These are phyloP conservation scores for Alloteropsis angusta DNA, from an alignment of 202 grass and related monocot genomes.

Conservation along the genomic window DNA sequence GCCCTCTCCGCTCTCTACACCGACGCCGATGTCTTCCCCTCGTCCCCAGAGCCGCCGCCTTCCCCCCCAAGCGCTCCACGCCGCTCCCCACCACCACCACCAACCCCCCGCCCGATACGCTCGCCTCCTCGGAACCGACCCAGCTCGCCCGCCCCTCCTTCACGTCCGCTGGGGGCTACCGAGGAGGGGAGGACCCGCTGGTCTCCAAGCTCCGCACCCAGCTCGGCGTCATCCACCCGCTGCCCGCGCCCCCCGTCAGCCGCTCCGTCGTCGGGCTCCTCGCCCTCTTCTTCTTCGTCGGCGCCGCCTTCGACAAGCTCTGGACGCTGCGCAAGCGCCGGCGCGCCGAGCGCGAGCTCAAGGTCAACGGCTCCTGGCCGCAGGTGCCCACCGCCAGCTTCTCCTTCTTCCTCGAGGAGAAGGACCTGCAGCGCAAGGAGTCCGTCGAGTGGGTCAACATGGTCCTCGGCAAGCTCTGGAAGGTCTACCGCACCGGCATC, in stretches of 20 bases:
- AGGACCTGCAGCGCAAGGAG: constrained; percentile 97
- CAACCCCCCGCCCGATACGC: neutral
- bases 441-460: constrained; percentile 99
- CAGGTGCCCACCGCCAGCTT: constrained; percentile 91
- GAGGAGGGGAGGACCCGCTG: constrained; percentile 57
- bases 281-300: constrained; percentile 95
- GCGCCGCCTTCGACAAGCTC: constrained; percentile 82
- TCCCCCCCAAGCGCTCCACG: neutral
- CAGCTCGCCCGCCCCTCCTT: constrained; percentile 22
- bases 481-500: constrained; percentile 87
- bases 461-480: constrained; percentile 98
- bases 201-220: constrained; percentile 86
- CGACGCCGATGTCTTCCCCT: constrained; percentile 1
- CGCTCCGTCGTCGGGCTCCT: constrained; percentile 72
- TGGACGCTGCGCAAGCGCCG: constrained; percentile 68
- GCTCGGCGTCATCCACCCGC: constrained; percentile 86
- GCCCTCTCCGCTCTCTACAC: neutral
- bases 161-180: constrained; percentile 9
- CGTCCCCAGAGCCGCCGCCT: constrained; percentile 18
- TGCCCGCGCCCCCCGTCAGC: constrained; percentile 62
- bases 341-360: constrained; percentile 47
- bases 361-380: constrained; percentile 83
- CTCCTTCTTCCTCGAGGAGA: constrained; percentile 86
- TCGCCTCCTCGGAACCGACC: neutral
- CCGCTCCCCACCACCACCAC: neutral